phyloP scores from a whole-genome alignment of 129 eudicot species.

The Centrapalus pauciflorus region DNA sequence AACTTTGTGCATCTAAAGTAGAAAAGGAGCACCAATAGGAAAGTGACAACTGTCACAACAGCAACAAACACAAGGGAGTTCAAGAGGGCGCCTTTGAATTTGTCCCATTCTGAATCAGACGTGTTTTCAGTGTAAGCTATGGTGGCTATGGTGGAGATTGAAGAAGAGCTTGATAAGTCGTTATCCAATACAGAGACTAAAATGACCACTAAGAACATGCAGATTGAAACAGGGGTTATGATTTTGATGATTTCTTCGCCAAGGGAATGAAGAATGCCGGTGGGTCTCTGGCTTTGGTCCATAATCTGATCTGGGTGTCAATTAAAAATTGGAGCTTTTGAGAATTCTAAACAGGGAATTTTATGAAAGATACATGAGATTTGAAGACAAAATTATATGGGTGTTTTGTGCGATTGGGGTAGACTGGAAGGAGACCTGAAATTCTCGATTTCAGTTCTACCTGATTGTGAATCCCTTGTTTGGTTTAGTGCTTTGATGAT shows the following conservation, averaged over 20 bases:
- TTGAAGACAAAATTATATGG: conserved; percentile 2
- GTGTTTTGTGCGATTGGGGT: conserved; percentile 7
- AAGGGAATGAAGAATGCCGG: conserved; percentile 54
- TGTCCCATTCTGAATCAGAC: conserved; percentile 88
- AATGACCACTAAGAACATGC: conserved; percentile 81
- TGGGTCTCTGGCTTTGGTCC: conserved; percentile 49
- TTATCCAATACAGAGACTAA: conserved; percentile 54
- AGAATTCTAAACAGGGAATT: not conserved
- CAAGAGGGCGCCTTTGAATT: conserved; percentile 89
- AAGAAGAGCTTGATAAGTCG: conserved; percentile 30
- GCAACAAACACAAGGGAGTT: conserved; percentile 85
- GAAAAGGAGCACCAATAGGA: conserved; percentile 76
- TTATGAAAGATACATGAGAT: not conserved
- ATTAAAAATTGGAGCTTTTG: conserved; percentile 6
- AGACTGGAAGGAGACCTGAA: conserved; percentile 7
- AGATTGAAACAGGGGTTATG: conserved; percentile 86
- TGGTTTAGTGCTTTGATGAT: too few relatives aligned
- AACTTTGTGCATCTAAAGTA: conserved; percentile 83
- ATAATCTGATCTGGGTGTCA: conserved; percentile 28
- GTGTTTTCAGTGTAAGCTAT: conserved; percentile 65
- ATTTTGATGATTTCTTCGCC: conserved; percentile 96
- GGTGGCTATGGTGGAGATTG: conserved; percentile 70
- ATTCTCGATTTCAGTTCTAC: not conserved
- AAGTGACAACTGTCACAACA: conserved; percentile 75
- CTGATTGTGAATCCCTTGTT: conserved; percentile 6